Evolutionary conservation across 2,329 filamentous ascomycete species (phyloP), one percentile per base, ranked within the genome.

Genomic region (Claviceps arundinis): DNA sequence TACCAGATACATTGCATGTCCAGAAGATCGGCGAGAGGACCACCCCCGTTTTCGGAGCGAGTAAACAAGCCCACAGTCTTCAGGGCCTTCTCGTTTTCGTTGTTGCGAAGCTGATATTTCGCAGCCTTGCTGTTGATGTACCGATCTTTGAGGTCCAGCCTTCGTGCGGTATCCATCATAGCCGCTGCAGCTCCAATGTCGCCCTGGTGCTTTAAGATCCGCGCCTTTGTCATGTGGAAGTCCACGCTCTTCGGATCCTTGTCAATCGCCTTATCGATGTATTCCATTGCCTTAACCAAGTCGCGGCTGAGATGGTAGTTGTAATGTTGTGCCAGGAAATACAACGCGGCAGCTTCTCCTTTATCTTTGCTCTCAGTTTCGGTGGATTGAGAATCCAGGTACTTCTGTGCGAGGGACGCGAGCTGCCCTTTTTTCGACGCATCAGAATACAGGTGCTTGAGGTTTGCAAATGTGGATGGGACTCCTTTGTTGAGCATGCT

Each of bases 1-100:
- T 84, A 98, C 94, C 93, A 98, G 60, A 97, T 81, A 65, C 90
- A 96, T 70, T 98, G 93, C 93, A 98, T 98, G 61, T 98, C 93
- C 58, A 94, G 78, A 38, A 98, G 79, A 67, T 98, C 93, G 47
- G 85, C 87, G 42, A 98, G 73, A 4, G 94, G 87, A 1, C 93
- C 93, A 5, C 89, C 89, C 13, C 85, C 78, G 4, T 89, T 86
- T 63, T 98, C 93, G 50, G 90, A 90, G 51, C 91, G 79, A 0
- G 94, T 98, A 69, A 98, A 98, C 57, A 96, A 80, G 56, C 89
- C 87, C 76, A 97, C 89, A 0, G 89, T 95, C 61, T 87, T 81
- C 50, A 97, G 72, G 0, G 87, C 91, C 59, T 82, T 82, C 50
- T 94, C 87, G 62, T 88, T 93, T 64, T 96, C 82, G 66, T 96